Conservation (phyloP, 2,329 filamentous ascomycete species). For the Samsoniella hepiali region DNA sequence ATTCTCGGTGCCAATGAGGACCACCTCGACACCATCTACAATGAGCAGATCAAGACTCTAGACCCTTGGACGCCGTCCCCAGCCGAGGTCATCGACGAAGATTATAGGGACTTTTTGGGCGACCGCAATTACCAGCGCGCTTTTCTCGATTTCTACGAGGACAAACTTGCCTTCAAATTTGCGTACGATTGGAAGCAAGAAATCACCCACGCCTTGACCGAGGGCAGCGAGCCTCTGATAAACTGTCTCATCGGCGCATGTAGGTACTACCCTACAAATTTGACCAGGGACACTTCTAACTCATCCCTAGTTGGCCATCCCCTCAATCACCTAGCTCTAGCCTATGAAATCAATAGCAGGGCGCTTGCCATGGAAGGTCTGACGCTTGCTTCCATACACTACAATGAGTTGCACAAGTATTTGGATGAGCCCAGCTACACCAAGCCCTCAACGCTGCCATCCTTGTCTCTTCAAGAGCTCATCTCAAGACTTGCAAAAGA, state of each 20-base stretch:
- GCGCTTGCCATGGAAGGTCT: constrained; percentile 89
- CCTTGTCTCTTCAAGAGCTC: constrained; percentile 65
- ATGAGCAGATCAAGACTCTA: constrained; percentile 65
- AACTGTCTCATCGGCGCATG: constrained; percentile 76
- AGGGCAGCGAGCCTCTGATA: constrained; percentile 71
- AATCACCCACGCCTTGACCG: constrained; percentile 71
- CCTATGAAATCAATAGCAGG: constrained; percentile 79
- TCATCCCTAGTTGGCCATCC: constrained; percentile 70
- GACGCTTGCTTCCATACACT: constrained; percentile 58
- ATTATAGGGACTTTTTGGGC: constrained; percentile 85
- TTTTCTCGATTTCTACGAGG: constrained; percentile 93
- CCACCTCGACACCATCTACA: constrained; percentile 78
- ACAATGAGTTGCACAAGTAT: constrained; percentile 61
- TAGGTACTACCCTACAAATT: constrained; percentile 43
- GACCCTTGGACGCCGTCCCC: constrained; percentile 83
- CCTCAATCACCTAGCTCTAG: constrained; percentile 93
- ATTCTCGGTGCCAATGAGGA: constrained; percentile 71
- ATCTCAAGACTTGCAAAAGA: constrained; percentile 68
- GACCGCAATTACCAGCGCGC: constrained; percentile 80
- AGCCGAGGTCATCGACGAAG: constrained; percentile 73
- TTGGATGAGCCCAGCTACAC: constrained; percentile 72
- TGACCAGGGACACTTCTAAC: background rate
- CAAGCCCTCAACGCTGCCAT: constrained; percentile 56
- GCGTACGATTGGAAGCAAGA: constrained; percentile 83
- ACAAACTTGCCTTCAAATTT: constrained; percentile 69